phyloP scores from a whole-genome alignment of 176 grass and related monocot genomes.

The Hyparrhenia diplandra region DNA sequence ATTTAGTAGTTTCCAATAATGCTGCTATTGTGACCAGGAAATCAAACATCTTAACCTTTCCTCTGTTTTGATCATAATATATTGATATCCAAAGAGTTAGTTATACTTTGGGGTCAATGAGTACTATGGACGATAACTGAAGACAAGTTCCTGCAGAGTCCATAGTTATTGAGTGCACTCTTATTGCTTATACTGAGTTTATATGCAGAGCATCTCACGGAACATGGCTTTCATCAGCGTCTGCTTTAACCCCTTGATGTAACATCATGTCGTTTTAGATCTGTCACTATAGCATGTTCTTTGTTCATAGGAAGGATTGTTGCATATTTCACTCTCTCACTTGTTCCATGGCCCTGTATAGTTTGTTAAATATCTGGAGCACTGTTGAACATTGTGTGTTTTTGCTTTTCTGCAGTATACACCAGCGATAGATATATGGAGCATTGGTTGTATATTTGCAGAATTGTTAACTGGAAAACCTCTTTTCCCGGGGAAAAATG shows the following conservation, averaged over 20 bases:
- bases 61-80: background rate
- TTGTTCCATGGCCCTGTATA: background rate
- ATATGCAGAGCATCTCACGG: background rate
- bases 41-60: constrained; percentile 17
- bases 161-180: background rate
- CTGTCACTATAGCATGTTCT: background rate
- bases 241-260: background rate
- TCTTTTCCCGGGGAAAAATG: constrained; percentile 97
- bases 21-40: constrained; percentile 8
- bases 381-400: background rate
- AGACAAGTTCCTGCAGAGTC: background rate
- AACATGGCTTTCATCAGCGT: background rate
- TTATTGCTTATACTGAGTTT: background rate
- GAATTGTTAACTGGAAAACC: constrained; percentile 90
- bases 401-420: constrained; percentile 61
- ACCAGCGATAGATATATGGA: constrained; percentile 99
- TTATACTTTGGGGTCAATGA: background rate
- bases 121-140: background rate
- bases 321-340: constrained; percentile 1
- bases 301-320: background rate
- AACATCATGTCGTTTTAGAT: background rate
- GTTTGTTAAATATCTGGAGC: background rate
- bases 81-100: background rate
- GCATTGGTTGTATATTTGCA: constrained; percentile 95
- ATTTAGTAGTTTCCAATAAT: constrained; percentile 4